Evolutionary conservation across 352 stramenopile genomes (phyloP).

Genomic region (Globisporangium takayamanum): DNA sequence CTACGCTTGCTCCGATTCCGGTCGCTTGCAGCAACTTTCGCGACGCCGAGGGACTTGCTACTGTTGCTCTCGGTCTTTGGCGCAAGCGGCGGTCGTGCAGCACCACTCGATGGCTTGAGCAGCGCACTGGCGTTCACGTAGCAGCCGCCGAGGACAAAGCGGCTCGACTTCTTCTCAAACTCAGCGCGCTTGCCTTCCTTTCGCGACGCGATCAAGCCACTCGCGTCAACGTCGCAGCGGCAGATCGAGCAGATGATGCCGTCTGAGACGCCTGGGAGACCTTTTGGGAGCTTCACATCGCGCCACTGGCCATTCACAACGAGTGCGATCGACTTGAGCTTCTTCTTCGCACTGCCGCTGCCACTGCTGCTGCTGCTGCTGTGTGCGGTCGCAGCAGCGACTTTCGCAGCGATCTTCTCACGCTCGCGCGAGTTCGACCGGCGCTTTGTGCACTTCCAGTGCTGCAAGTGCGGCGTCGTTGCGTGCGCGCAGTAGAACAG

Average conservation of each 20-base stretch:
- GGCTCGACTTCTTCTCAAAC: slow-evolving; percentile 53
- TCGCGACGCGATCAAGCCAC: slow-evolving; percentile 42
- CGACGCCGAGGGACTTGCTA: not conserved
- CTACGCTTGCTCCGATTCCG: slow-evolving; percentile 8
- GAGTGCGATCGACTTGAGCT: slow-evolving; percentile 39
- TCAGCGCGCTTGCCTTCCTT: slow-evolving; percentile 44
- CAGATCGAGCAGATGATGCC: slow-evolving; percentile 58
- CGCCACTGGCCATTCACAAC: slow-evolving; percentile 52
- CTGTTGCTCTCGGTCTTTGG: slow-evolving; percentile 3
- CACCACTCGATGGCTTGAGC: not conserved
- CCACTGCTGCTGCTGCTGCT: not conserved
- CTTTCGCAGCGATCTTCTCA: slow-evolving; percentile 19
- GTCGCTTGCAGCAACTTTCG: not conserved
- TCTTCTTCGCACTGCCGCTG: slow-evolving; percentile 39
- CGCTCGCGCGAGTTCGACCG: slow-evolving; percentile 20
- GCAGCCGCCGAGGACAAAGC: slow-evolving; percentile 53
- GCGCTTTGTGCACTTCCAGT: slow-evolving; percentile 77
- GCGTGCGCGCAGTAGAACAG: slow-evolving; percentile 62
- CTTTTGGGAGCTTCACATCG: slow-evolving; percentile 48
- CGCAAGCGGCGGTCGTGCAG: not conserved
- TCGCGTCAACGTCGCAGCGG: slow-evolving; percentile 35
- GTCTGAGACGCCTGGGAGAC: slow-evolving; percentile 39
- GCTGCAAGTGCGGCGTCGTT: slow-evolving; percentile 42
- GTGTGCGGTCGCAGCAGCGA: slow-evolving; percentile 1
- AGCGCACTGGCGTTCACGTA: slow-evolving; percentile 35